These are phyloP conservation scores for Neltuma alba DNA, from an alignment of 306 rosid species.

Conservation along the genomic window DNA sequence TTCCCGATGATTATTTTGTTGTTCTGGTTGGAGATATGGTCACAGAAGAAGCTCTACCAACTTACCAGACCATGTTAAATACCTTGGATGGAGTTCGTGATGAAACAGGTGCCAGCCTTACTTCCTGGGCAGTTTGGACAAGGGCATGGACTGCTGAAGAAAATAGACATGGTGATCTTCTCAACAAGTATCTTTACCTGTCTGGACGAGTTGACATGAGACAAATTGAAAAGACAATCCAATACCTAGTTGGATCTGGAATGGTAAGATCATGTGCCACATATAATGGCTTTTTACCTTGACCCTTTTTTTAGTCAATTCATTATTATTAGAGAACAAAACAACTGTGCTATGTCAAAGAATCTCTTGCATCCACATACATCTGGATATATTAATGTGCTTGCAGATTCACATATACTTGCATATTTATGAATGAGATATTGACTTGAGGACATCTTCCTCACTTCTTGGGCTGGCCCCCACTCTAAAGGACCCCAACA, in stretches of 20 bases:
- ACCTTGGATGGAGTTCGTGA: conserved; percentile 69
- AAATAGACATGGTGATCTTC: conserved; percentile 74
- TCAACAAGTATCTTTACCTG: conserved; percentile 68
- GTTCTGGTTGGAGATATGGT: conserved; percentile 70
- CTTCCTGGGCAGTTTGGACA: conserved; percentile 72
- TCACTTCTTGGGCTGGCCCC: background rate
- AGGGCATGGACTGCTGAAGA: conserved; percentile 84
- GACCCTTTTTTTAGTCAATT: background rate
- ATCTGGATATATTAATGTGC: background rate
- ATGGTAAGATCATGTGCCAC: conserved; percentile 51
- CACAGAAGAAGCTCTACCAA: conserved; percentile 75
- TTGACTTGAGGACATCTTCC: background rate
- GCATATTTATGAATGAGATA: background rate
- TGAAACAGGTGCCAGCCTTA: conserved; percentile 73
- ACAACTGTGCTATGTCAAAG: background rate
- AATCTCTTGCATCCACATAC: background rate
- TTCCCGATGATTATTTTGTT: conserved; percentile 70
- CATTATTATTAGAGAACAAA: background rate
- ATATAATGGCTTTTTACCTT: background rate
- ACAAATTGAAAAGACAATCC: conserved; percentile 71
- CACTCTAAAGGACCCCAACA: background rate
- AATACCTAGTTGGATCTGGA: conserved; percentile 70
- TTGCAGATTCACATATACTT: background rate
- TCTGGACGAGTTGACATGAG: conserved; percentile 72
- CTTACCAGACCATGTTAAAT: conserved; percentile 71